These are phyloP conservation scores for Acer yangbiense DNA, from an alignment of 345 rosid genomes.

Conservation along the genomic window DNA sequence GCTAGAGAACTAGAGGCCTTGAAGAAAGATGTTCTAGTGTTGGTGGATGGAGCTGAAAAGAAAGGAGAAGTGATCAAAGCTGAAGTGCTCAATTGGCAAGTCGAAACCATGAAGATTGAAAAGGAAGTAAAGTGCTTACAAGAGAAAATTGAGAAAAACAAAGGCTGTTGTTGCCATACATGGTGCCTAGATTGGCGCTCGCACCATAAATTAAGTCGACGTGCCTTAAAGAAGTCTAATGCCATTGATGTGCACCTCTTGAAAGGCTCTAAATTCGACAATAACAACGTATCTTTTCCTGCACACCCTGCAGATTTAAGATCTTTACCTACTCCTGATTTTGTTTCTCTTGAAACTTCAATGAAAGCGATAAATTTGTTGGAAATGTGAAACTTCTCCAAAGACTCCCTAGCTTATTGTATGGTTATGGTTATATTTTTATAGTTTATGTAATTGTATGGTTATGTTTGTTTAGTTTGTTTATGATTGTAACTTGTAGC, in stretches of 20 bases:
- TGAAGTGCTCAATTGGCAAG: not conserved
- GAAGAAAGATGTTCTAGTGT: not conserved
- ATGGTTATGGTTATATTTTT: too few relatives aligned
- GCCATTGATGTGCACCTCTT: not conserved
- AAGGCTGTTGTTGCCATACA: not conserved
- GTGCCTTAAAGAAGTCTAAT: not conserved
- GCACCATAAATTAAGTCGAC: not conserved
- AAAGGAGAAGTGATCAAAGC: conserved; percentile 11
- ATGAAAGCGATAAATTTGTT: not conserved
- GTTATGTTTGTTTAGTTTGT: too few relatives aligned
- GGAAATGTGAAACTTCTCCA: too few relatives aligned
- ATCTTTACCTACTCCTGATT: not conserved
- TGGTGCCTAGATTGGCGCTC: conserved; percentile 3
- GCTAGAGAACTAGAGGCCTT: not conserved
- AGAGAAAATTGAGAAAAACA: not conserved
- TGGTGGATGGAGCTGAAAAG: not conserved
- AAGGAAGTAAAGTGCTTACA: not conserved
- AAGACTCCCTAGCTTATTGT: too few relatives aligned
- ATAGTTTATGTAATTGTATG: too few relatives aligned
- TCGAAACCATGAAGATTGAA: not conserved
- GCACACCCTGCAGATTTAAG: not conserved
- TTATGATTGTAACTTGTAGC: too few relatives aligned
- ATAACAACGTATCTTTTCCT: not conserved
- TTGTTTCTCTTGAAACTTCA: not conserved
- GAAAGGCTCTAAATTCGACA: not conserved